Percentiles rank a stretch among this genome's conserved stretches.
Conservation (phyloP, 2,329 filamentous ascomycete genomes). For the Niveomyces coronatus region DNA sequence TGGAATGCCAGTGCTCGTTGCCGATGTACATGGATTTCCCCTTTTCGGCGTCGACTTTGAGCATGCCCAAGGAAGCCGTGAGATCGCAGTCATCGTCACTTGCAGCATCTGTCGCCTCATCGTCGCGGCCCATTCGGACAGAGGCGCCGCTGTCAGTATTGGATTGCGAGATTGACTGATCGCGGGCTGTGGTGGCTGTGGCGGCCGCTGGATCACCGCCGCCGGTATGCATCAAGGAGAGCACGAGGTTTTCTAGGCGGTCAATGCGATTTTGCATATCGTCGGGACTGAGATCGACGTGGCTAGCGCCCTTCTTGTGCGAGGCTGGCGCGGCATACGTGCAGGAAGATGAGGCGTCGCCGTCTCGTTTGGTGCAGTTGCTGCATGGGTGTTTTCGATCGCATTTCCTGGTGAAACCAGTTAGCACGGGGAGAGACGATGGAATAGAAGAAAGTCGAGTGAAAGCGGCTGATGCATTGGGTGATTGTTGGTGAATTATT, state of each 20-base stretch:
- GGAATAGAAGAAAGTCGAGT: no score
- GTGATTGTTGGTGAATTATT: slow-evolving; percentile 1
- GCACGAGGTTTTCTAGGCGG: slow-evolving; percentile 79
- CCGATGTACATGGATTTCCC: slow-evolving; percentile 74
- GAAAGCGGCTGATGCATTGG: slow-evolving; percentile 3
- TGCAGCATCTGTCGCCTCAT: slow-evolving; percentile 48
- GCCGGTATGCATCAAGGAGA: slow-evolving; percentile 89
- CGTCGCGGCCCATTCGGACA: slow-evolving; percentile 42
- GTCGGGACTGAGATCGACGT: slow-evolving; percentile 57
- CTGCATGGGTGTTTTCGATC: slow-evolving; percentile 85
- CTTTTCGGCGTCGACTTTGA: slow-evolving; percentile 70
- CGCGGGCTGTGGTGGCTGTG: slow-evolving; percentile 22
- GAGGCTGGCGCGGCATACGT: slow-evolving; percentile 65
- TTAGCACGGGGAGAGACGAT: no score
- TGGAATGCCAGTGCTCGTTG: slow-evolving; percentile 73
- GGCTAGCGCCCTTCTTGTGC: slow-evolving; percentile 65
- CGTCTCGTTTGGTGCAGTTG: slow-evolving; percentile 87
- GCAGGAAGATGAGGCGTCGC: slow-evolving; percentile 70
- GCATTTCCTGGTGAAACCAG: no score
- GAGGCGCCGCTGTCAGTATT: slow-evolving; percentile 35
- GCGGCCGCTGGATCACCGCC: slow-evolving; percentile 38
- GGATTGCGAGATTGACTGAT: slow-evolving; percentile 26
- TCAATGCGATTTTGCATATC: slow-evolving; percentile 99
- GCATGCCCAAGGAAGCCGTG: slow-evolving; percentile 65
- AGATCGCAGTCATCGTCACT: slow-evolving; percentile 61